A percentile compares a stretch with the other conserved stretches of the same genome.
Evolutionary conservation across 2,329 filamentous ascomycete species (phyloP).

Genomic region (Pezizomycotina sp.): DNA sequence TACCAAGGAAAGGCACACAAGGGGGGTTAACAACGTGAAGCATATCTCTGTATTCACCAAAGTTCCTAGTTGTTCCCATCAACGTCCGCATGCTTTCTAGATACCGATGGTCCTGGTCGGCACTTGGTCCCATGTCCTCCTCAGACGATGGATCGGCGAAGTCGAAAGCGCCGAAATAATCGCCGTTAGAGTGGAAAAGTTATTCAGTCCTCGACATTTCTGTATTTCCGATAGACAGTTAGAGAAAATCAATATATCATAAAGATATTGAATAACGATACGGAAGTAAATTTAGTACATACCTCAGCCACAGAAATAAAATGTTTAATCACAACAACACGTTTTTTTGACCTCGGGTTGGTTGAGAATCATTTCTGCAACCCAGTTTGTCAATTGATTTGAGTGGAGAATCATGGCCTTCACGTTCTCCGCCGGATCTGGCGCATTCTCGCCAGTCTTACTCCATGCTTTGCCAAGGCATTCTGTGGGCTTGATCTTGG

Average conservation of each 20-base stretch:
- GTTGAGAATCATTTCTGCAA: constrained; percentile 94
- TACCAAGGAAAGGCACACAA: constrained; percentile 96
- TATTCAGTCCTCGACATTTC: constrained; percentile 90
- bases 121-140: constrained; percentile 86
- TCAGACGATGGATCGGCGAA: constrained; percentile 82
- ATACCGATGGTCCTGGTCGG: constrained; percentile 65
- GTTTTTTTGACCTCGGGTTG: constrained; percentile 85
- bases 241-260: constrained; percentile 5
- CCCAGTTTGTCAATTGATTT: constrained; percentile 98
- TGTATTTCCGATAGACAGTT: constrained; percentile 30
- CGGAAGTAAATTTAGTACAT: constrained; percentile 31
- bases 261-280: constrained; percentile 1
- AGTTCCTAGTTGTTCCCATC: constrained; percentile 97
- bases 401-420: constrained; percentile 94
- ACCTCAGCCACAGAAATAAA: constrained; percentile 94
- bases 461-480: constrained; percentile 98
- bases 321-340: constrained; percentile 94
- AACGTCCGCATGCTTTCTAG: constrained; percentile 82
- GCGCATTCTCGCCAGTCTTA: constrained; percentile 50
- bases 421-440: constrained; percentile 64
- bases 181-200: constrained; percentile 91
- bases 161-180: constrained; percentile 94
- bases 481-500: constrained; percentile 88
- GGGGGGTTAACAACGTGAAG: constrained; percentile 86
- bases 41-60: constrained; percentile 86